These are phyloP conservation scores for Durusdinium trenchii DNA, from an alignment of 73 alveolate species.

Conservation along the genomic window DNA sequence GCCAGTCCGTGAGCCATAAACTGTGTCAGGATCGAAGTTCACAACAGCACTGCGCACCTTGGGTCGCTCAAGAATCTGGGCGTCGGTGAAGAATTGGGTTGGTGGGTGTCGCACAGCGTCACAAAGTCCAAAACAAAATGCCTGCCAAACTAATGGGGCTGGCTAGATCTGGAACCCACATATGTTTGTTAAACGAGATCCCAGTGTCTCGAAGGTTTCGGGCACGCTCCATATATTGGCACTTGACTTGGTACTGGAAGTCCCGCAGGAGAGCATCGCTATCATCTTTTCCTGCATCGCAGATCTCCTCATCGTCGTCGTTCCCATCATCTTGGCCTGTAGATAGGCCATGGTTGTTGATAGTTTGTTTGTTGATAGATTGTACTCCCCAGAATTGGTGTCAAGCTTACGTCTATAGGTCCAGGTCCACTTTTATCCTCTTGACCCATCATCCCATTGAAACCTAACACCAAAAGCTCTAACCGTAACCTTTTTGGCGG, in stretches of 20 bases:
- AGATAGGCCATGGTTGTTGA: too few relatives aligned
- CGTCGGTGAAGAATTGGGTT: neutral
- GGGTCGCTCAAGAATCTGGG: neutral
- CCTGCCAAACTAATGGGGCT: neutral
- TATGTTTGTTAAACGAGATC: too few relatives aligned
- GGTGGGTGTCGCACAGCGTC: too few relatives aligned
- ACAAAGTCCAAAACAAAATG: neutral
- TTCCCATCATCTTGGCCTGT: neutral
- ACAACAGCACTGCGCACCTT: neutral
- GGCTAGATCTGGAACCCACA: too few relatives aligned
- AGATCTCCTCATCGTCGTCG: neutral
- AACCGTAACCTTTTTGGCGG: too few relatives aligned
- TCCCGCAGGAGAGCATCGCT: neutral
- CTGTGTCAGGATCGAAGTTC: neutral
- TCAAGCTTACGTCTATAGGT: too few relatives aligned
- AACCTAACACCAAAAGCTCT: too few relatives aligned
- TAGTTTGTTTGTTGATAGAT: too few relatives aligned
- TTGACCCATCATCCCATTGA: too few relatives aligned
- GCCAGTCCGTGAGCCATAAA: neutral
- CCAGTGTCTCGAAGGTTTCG: neutral
- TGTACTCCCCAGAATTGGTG: too few relatives aligned
- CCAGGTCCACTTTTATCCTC: too few relatives aligned
- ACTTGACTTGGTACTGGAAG: conserved; percentile 13
- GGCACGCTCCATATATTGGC: conserved; percentile 4
- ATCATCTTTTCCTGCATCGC: neutral